Base-by-base conservation (phyloP, 805 yeast species). In the Debaryomyces tyrocola region DNA sequence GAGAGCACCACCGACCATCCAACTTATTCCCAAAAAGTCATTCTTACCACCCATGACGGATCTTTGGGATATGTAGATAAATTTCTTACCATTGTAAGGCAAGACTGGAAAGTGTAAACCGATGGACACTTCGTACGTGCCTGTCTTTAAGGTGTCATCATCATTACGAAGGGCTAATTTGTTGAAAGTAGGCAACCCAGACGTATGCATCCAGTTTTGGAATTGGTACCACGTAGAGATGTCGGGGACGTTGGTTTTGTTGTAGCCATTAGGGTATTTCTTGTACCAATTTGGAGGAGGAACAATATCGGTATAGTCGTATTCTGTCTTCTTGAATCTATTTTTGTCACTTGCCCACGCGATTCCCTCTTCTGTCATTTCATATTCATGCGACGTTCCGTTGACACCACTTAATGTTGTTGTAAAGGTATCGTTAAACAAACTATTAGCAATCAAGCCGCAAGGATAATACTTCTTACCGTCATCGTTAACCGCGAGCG, bases 81-180 rank as follows among this genome's bases (percentile, higher is more conserved):
- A 80, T 63, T 87, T 87, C 46, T 79, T 77, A 45, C 92, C 92
- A 6, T 82, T 69, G 62, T 75, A 87, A 31, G 79, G 82, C 20
- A 73, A 69, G 2, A 87, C 92, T 4, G 95, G 95, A 82, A 87
- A 87, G 55, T 87, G 90, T 50, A 87, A 70, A 0, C 90, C 94
- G 34, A 85, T 75, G 34, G 76, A 67, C 17, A 84, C 69, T 63
- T 85, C 82, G 58, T 87, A 87, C 10, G 73, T 73, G 34, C 94
- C 94, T 4, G 72, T 69, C 10, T 64, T 59, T 50, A 87, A 63
- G 1, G 66, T 65, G 34, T 81, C 84, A 40, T 80, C 60, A 49
- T 79, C 83, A 58, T 85, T 86, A 60, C 87, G 75, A 44, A 80
- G 73, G 9, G 81, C 80, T 63, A 87, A 64, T 63, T 70, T 72